Evolutionary conservation across 2,329 filamentous ascomycete species (phyloP).

Genomic region (Exophiala sideris): DNA sequence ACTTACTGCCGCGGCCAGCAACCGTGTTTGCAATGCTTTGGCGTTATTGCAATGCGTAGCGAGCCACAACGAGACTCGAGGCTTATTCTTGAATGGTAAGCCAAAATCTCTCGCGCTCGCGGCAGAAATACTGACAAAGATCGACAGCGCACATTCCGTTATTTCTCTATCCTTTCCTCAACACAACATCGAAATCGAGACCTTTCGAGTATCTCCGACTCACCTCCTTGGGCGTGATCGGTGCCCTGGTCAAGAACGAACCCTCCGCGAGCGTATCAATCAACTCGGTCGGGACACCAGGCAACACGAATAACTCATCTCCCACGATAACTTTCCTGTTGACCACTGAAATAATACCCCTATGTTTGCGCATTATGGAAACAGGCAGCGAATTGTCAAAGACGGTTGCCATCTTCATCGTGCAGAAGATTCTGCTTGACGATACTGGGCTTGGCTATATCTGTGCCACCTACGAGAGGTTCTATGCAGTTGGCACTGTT

Average conservation of each 20-base stretch:
- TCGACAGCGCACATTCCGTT: slow-evolving; percentile 84
- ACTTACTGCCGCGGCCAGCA: slow-evolving; percentile 93
- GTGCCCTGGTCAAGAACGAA: slow-evolving; percentile 96
- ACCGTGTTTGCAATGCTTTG: slow-evolving; percentile 94
- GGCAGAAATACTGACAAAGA: neutral
- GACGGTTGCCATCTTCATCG: slow-evolving; percentile 98
- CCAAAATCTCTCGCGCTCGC: neutral
- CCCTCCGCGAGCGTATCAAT: slow-evolving; percentile 25
- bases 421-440: slow-evolving; percentile 96
- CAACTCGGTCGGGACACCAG: slow-evolving; percentile 24
- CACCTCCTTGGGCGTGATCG: slow-evolving; percentile 93
- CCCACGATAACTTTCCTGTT: slow-evolving; percentile 99
- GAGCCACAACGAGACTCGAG: slow-evolving; percentile 93
- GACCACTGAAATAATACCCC: slow-evolving; percentile 95
- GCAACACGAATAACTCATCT: slow-evolving; percentile 56
- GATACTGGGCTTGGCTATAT: slow-evolving; percentile 97
- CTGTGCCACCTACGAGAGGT: slow-evolving; percentile 96
- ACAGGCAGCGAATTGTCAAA: slow-evolving; percentile 97
- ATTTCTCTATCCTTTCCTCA: slow-evolving; percentile 96
- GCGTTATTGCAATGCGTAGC: slow-evolving; percentile 95
- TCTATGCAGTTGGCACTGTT: slow-evolving; percentile 96
- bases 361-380: slow-evolving; percentile 98
- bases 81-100: slow-evolving; percentile 85
- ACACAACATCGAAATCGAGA: slow-evolving; percentile 95
- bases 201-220: slow-evolving; percentile 96